These are phyloP conservation scores for Monilinia fructigena DNA, from an alignment of 2,329 filamentous ascomycete genomes.

Conservation along the genomic window DNA sequence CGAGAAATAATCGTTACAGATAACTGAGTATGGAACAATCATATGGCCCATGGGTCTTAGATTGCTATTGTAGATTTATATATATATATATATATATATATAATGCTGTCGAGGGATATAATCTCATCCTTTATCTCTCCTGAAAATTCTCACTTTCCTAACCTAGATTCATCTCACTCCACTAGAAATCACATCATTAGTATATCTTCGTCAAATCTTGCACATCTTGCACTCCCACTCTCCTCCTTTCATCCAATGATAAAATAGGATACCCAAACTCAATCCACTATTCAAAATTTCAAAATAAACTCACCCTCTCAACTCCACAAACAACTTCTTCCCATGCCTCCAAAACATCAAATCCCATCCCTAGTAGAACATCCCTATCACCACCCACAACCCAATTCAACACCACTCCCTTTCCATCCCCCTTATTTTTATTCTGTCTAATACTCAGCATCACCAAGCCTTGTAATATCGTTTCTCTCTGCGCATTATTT, in stretches of 20 bases:
- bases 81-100: no score
- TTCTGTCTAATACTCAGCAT: constrained; percentile 65
- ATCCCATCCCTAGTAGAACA: constrained; percentile 74
- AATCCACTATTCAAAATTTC: background rate
- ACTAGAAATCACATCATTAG: constrained; percentile 19
- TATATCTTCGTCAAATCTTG: background rate
- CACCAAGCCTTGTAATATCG: constrained; percentile 63
- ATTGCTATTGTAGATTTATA: no score
- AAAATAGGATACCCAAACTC: background rate
- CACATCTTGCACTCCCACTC: no score
- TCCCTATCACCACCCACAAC: constrained; percentile 47
- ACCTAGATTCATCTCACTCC: constrained; percentile 25
- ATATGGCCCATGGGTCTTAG: no score
- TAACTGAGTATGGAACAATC: no score
- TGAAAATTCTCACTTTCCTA: background rate
- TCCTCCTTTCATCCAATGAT: background rate
- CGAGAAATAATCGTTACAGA: no score
- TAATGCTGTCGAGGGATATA: no score
- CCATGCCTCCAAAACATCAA: constrained; percentile 74
- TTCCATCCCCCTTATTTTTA: constrained; percentile 60
- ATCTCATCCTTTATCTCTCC: no score
- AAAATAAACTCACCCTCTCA: constrained; percentile 48
- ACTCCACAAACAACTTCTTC: constrained; percentile 72
- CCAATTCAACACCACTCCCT: constrained; percentile 52
- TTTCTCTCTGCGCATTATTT: constrained; percentile 60